Evolutionary conservation across 148 eudicot genomes (phyloP).

Genomic region (Agrostemma githago): DNA sequence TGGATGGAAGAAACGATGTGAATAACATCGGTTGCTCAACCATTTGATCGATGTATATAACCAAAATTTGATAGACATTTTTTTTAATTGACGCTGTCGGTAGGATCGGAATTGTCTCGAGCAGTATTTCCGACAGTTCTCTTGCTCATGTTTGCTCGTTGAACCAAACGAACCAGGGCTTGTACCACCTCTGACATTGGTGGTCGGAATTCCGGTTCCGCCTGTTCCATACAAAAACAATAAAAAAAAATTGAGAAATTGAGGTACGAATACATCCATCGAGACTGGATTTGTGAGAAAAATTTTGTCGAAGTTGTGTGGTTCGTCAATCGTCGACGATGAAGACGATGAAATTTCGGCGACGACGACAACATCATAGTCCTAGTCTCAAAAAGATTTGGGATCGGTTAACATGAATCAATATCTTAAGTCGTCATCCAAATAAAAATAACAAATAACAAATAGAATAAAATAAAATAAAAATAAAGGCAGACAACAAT

Average conservation of each 20-base stretch:
- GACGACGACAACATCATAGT: too few relatives aligned
- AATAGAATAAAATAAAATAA: too few relatives aligned
- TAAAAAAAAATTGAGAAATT: not conserved
- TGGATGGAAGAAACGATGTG: not conserved
- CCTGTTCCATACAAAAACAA: conserved; percentile 36
- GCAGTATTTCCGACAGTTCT: conserved; percentile 63
- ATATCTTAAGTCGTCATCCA: too few relatives aligned
- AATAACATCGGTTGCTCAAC: not conserved
- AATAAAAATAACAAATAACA: too few relatives aligned
- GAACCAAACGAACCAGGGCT: conserved; percentile 87
- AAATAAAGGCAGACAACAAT: too few relatives aligned
- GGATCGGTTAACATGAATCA: too few relatives aligned
- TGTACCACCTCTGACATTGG: conserved; percentile 98
- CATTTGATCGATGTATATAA: not conserved
- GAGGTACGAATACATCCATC: not conserved
- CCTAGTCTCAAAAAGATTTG: too few relatives aligned
- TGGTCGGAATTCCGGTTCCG: conserved; percentile 95
- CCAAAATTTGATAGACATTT: not conserved
- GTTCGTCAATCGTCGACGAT: not conserved
- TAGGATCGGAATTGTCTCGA: conserved; percentile 36
- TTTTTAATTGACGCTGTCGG: conserved; percentile 24
- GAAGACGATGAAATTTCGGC: too few relatives aligned
- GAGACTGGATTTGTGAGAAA: too few relatives aligned
- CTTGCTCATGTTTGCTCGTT: conserved; percentile 94
- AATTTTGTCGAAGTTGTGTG: not conserved